phyloP scores from a whole-genome alignment of 169 alveolate genomes.

The Plasmodium sp. region DNA sequence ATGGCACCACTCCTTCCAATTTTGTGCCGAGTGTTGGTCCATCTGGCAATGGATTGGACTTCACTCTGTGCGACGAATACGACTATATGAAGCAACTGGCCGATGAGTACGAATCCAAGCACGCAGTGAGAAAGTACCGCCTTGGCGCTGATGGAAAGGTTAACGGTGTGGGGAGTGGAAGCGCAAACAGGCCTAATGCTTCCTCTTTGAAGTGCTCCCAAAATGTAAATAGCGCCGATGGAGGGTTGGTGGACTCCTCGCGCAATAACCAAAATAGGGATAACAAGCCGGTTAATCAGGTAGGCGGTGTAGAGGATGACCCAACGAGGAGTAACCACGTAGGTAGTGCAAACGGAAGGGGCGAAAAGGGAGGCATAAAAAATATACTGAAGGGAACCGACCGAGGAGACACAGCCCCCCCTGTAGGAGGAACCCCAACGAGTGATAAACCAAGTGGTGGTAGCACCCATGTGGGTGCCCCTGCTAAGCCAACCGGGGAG shows the following conservation, averaged over 20 bases:
- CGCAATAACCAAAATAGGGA: neutral
- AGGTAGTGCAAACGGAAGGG: neutral
- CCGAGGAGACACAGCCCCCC: neutral
- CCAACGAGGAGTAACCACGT: neutral
- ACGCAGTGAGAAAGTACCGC: slow-evolving; percentile 3
- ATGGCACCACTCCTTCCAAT: neutral
- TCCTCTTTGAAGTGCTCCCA: neutral
- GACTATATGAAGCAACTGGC: slow-evolving; percentile 59
- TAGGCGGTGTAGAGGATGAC: neutral
- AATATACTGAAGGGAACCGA: neutral
- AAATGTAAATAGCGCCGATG: neutral
- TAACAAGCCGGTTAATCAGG: neutral
- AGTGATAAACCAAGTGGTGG: neutral
- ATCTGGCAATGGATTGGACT: neutral
- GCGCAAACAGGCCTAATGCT: neutral
- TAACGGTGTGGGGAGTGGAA: neutral
- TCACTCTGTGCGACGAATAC: slow-evolving; percentile 58
- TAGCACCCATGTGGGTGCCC: neutral
- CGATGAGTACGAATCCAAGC: slow-evolving; percentile 70
- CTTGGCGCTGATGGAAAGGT: neutral
- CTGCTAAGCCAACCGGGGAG: neutral
- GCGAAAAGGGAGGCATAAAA: neutral
- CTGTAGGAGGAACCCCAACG: neutral
- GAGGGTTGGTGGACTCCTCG: neutral
- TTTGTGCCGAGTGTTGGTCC: neutral